phyloP scores from a whole-genome alignment of 2,329 filamentous ascomycete species.

The Fusarium clavum region DNA sequence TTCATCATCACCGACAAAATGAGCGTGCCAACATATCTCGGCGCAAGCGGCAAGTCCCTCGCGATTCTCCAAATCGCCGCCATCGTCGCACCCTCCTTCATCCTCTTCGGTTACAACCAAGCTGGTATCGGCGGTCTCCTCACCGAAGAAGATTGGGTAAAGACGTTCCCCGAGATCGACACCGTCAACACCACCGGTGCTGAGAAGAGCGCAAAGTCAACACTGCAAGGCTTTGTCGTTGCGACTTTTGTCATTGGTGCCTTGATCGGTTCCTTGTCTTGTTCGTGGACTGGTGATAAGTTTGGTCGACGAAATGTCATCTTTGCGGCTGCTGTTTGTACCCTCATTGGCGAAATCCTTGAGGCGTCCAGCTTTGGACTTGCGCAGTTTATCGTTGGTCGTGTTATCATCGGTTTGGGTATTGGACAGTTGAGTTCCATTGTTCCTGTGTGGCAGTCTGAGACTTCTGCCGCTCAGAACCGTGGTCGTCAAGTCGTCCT shows the following conservation, averaged over 20 bases:
- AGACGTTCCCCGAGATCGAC: conserved; percentile 60
- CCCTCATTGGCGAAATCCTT: conserved; percentile 64
- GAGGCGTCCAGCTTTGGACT: conserved; percentile 62
- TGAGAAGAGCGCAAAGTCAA: conserved; percentile 56
- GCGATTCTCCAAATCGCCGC: conserved; percentile 54
- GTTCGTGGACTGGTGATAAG: conserved; percentile 64
- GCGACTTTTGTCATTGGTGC: conserved; percentile 68
- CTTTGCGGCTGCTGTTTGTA: conserved; percentile 63
- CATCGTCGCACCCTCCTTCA: conserved; percentile 57
- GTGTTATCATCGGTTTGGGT: conserved; percentile 65
- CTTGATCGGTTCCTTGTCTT: conserved; percentile 61
- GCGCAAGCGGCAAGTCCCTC: conserved; percentile 52
- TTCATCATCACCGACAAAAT: conserved; percentile 7
- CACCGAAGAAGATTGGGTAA: conserved; percentile 69
- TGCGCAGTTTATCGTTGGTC: conserved; percentile 54
- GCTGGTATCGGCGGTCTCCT: conserved; percentile 78
- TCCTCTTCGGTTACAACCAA: conserved; percentile 69
- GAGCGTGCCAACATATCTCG: conserved; percentile 47
- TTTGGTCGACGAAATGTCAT: conserved; percentile 69
- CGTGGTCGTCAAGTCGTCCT: conserved; percentile 61
- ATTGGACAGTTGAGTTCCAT: conserved; percentile 65
- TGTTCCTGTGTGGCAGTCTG: conserved; percentile 66
- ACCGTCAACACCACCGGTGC: conserved; percentile 62
- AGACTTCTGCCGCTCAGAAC: conserved; percentile 61
- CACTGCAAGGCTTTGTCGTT: conserved; percentile 58